phyloP scores from a whole-genome alignment of 169 alveolate genomes.

The Cryptosporidium muris region DNA sequence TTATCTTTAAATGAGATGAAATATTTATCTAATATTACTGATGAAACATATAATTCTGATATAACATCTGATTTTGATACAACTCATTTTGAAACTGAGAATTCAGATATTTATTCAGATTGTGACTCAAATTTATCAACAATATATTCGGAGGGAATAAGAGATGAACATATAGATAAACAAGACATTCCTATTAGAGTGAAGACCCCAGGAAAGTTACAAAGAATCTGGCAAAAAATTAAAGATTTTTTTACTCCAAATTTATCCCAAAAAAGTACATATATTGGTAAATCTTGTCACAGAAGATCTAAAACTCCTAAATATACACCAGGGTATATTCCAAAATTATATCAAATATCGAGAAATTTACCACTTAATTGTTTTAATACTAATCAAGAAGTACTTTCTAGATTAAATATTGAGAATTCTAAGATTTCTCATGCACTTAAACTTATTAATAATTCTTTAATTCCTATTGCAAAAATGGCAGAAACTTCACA shows the following conservation, averaged over 20 bases:
- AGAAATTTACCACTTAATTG: slow-evolving; percentile 29
- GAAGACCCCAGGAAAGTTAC: neutral
- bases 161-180: neutral
- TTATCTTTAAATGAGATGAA: neutral
- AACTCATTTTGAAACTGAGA: neutral
- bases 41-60: neutral
- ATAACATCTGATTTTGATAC: neutral
- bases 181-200: neutral
- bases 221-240: neutral
- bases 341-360: slow-evolving; percentile 22
- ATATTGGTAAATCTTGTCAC: neutral
- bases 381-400: slow-evolving; percentile 23
- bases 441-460: slow-evolving; percentile 34
- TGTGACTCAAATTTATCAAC: neutral
- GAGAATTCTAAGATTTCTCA: slow-evolving; percentile 37
- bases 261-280: neutral
- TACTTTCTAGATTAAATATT: slow-evolving; percentile 28
- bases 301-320: slow-evolving; percentile 25
- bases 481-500: slow-evolving; percentile 26
- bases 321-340: slow-evolving; percentile 37
- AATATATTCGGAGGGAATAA: neutral
- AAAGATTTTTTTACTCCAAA: neutral
- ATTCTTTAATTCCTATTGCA: slow-evolving; percentile 29
- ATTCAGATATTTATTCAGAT: neutral
- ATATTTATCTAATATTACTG: neutral